These are phyloP conservation scores for Lentinula boryana DNA, from an alignment of 768 basidiomycete genomes.

Conservation along the genomic window DNA sequence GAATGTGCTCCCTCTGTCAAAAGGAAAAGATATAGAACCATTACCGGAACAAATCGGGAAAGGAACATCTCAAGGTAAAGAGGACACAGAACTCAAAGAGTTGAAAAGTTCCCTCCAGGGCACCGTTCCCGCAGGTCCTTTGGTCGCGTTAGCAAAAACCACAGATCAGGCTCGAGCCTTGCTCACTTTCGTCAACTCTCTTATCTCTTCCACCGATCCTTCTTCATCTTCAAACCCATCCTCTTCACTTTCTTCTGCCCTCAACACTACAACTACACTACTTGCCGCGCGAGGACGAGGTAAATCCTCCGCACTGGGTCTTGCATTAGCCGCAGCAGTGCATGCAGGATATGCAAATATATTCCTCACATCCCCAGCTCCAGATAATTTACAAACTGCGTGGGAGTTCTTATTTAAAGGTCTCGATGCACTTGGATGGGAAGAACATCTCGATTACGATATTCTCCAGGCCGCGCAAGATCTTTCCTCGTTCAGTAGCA, in stretches of 20 bases:
- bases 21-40: conserved; percentile 85
- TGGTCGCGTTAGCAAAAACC: conserved; percentile 87
- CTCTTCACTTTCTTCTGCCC: not conserved
- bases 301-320: conserved; percentile 93
- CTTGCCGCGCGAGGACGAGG: conserved; percentile 95
- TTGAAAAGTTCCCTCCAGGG: conserved; percentile 64
- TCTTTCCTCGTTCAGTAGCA: conserved; percentile 27
- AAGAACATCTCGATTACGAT: conserved; percentile 97
- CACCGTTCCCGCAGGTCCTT: conserved; percentile 81
- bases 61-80: conserved; percentile 32
- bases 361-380: conserved; percentile 95
- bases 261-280: conserved; percentile 78
- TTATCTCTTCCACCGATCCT: conserved; percentile 37
- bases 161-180: conserved; percentile 93
- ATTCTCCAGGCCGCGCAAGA: conserved; percentile 93
- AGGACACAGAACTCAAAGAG: conserved; percentile 64
- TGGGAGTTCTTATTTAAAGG: conserved; percentile 99
- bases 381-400: conserved; percentile 96
- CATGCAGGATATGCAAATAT: conserved; percentile 96
- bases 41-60: conserved; percentile 20
- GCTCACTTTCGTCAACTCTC: conserved; percentile 91
- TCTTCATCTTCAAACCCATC: not conserved
- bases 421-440: conserved; percentile 88
- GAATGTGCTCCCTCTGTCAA: conserved; percentile 93
- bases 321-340: conserved; percentile 89